These are phyloP conservation scores for Leccinum incarnatum DNA, from an alignment of 768 basidiomycete genomes.

Conservation along the genomic window DNA sequence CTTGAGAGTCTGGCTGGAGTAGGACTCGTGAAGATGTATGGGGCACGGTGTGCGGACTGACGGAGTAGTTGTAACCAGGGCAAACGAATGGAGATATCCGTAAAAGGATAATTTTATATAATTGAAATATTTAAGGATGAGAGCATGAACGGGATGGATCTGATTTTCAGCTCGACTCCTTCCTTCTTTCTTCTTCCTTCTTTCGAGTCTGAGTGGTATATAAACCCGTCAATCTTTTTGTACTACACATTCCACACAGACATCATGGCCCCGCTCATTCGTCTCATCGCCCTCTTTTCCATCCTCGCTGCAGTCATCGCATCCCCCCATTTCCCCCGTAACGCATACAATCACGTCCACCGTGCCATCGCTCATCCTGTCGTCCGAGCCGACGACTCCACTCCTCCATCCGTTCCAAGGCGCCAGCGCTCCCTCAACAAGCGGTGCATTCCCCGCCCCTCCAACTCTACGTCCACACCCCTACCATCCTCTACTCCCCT, in stretches of 20 bases:
- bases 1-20: slow-evolving; percentile 60
- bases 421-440: slow-evolving; percentile 30
- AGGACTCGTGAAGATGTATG: slow-evolving; percentile 84
- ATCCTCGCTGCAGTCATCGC: slow-evolving; percentile 37
- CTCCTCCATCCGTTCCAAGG: neutral
- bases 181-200: neutral
- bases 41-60: slow-evolving; percentile 41
- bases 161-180: neutral
- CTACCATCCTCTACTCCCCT: neutral
- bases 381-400: neutral
- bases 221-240: slow-evolving; percentile 17
- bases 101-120: neutral
- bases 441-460: slow-evolving; percentile 21
- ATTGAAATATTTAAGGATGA: neutral
- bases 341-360: slow-evolving; percentile 21
- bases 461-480: slow-evolving; percentile 16
- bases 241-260: neutral
- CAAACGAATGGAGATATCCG: neutral
- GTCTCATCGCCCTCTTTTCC: slow-evolving; percentile 41
- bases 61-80: neutral
- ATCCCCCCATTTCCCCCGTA: slow-evolving; percentile 37
- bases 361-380: slow-evolving; percentile 8
- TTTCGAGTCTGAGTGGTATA: slow-evolving; percentile 1
- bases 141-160: neutral
- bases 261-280: slow-evolving; percentile 37